phyloP scores from a whole-genome alignment of 345 rosid species.

The Tarenaya hassleriana region DNA sequence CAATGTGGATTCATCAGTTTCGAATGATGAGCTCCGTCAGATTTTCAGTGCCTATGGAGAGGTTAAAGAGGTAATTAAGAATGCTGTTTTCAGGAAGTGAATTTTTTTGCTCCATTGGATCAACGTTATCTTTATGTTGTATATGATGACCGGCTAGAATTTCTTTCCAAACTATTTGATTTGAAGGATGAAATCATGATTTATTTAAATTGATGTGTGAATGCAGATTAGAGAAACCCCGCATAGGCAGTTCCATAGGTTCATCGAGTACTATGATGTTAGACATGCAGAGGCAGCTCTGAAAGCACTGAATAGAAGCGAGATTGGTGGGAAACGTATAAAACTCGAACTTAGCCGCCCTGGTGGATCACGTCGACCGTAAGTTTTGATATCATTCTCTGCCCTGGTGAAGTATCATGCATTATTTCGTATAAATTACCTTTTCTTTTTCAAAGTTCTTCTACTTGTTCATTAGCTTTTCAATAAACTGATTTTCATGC shows the following conservation, averaged over 20 bases:
- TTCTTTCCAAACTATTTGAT: neutral
- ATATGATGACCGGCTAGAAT: neutral
- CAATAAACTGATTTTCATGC: too few relatives aligned
- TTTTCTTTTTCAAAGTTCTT: too few relatives aligned
- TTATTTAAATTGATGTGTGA: constrained; percentile 12
- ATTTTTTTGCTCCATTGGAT: constrained; percentile 3
- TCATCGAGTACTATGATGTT: constrained; percentile 89
- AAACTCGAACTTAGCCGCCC: constrained; percentile 99
- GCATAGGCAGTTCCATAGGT: constrained; percentile 81
- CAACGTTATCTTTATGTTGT: constrained; percentile 4
- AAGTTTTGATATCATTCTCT: constrained; percentile 31
- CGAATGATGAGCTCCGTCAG: constrained; percentile 77
- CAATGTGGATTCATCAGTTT: constrained; percentile 82
- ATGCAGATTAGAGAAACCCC: constrained; percentile 95
- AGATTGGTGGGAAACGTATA: constrained; percentile 94
- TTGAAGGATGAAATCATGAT: neutral
- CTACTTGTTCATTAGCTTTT: too few relatives aligned
- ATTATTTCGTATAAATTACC: too few relatives aligned
- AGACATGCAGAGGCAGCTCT: constrained; percentile 92
- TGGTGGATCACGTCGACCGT: constrained; percentile 87
- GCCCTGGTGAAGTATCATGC: too few relatives aligned
- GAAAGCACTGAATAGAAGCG: constrained; percentile 76
- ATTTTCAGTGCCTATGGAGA: constrained; percentile 83
- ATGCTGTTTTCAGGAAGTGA: constrained; percentile 1
- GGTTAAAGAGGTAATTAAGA: constrained; percentile 86